Base-by-base conservation (phyloP, 306 rosid genomes). In the Rosa persica region DNA sequence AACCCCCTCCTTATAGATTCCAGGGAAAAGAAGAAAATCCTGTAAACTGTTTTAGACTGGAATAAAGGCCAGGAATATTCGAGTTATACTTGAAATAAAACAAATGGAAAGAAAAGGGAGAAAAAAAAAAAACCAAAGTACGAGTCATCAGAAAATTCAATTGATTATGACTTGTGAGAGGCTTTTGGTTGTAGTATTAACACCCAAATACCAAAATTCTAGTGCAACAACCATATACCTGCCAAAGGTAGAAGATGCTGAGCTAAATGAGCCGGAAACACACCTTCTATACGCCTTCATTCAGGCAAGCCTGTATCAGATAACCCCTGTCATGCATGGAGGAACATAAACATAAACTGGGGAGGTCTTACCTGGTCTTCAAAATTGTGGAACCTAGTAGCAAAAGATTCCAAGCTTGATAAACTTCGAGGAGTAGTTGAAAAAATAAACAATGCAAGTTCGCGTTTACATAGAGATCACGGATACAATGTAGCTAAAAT, bases 341-440 rank as follows among this genome's bases (percentile, higher is more conserved):
- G 57, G 58, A 55, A 34, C 75, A 4, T n/a, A 19, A 51, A 39
- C 48, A 55, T n/a, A 57, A 73, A 54, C 75, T 38, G 69, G 76
- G 74, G 79, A 42, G 67, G 82, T 60, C 64, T 57, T 77, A 82
- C 43, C 72, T 67, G 52, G 76, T 60, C 54, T 67, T 72, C 48
- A 51, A 67, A 47, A 39, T 39, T 52, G 25, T 23, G 34, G 20
- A 67, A 25, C 15, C 42, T 30, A 52, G 43, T 11, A 48, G 42
- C 34, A 34, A 71, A 30, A 48, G 48, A 61, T 54, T 79, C n/a
- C 8, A 54, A 54, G 57, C 22, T 51, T 12, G 16, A 46, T 2
- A 12, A 44, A 46, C 47, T 43, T 43, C 12, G 12, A 43, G 51
- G 51, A 47, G 55, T 49, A 4, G 55, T 51, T 51, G 57, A 51